Conservation (phyloP, 495 filamentous ascomycete species). For the Parathielavia appendiculata region DNA sequence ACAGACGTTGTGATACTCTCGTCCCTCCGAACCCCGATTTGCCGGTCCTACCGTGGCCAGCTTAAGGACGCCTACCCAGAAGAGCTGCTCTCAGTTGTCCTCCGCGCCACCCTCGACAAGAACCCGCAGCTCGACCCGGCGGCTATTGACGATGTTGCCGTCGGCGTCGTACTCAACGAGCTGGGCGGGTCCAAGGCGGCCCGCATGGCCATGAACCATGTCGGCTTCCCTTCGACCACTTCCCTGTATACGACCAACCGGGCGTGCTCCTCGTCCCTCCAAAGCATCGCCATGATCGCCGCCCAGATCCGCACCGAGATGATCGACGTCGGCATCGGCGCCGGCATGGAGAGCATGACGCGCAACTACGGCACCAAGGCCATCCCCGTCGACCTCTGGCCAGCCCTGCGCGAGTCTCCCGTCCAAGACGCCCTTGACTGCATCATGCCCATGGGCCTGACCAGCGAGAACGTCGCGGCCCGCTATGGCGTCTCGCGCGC, state of each 20-base stretch:
- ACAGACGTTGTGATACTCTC: constrained; percentile 85
- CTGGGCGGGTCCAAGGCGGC: constrained; percentile 88
- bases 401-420: constrained; percentile 56
- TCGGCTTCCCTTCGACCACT: constrained; percentile 65
- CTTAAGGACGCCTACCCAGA: constrained; percentile 89
- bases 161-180: constrained; percentile 85
- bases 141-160: constrained; percentile 70
- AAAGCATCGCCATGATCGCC: constrained; percentile 65
- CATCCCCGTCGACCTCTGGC: constrained; percentile 78
- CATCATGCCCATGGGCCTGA: constrained; percentile 90
- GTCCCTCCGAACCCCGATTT: constrained; percentile 78
- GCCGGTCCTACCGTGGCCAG: constrained; percentile 72
- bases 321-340: constrained; percentile 76
- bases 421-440: constrained; percentile 74
- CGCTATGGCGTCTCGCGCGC: constrained; percentile 66
- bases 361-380: constrained; percentile 77
- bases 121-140: constrained; percentile 70
- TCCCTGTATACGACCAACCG: constrained; percentile 82
- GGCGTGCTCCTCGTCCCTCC: constrained; percentile 73
- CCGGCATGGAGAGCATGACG: constrained; percentile 93
- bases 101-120: constrained; percentile 70
- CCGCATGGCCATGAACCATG: constrained; percentile 82
- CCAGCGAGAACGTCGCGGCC: constrained; percentile 82
- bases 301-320: constrained; percentile 65
- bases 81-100: constrained; percentile 76